These are phyloP conservation scores for Lupinus albus DNA, from an alignment of 306 rosid species.

Conservation along the genomic window DNA sequence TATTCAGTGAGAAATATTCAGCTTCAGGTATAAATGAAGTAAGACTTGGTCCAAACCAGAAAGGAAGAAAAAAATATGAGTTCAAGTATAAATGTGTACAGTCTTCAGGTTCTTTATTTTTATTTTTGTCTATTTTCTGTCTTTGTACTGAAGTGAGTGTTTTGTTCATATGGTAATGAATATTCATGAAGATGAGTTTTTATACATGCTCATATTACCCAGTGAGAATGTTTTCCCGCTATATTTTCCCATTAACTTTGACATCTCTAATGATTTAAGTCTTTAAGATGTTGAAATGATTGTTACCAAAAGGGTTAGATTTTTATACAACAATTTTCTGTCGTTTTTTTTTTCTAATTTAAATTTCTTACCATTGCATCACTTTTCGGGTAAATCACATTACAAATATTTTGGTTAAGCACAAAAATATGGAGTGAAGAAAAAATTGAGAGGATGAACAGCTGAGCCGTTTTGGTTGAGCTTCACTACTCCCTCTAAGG, in stretches of 20 bases:
- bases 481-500: too few species aligned
- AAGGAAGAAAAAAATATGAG: conserved; percentile 9
- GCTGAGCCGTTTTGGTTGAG: too few species aligned
- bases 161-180: conserved; percentile 39
- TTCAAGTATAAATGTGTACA: conserved; percentile 25
- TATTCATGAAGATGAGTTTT: conserved; percentile 39
- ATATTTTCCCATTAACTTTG: background rate
- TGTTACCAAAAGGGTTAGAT: background rate
- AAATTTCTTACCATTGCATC: too few species aligned
- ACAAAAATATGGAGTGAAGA: too few species aligned
- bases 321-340: background rate
- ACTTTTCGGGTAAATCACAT: too few species aligned
- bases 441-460: too few species aligned
- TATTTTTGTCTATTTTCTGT: background rate
- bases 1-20: too few species aligned
- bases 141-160: conserved; percentile 40
- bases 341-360: too few species aligned
- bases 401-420: too few species aligned
- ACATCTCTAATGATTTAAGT: background rate
- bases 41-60: conserved; percentile 7
- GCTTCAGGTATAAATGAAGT: too few species aligned
- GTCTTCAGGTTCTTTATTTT: conserved; percentile 15
- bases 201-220: conserved; percentile 27
- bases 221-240: too few species aligned
- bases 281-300: background rate